A percentile compares a stretch with the other conserved stretches of the same genome.
phyloP scores from a whole-genome alignment of 176 grass and related monocot species.

The Oryza longistaminata region DNA sequence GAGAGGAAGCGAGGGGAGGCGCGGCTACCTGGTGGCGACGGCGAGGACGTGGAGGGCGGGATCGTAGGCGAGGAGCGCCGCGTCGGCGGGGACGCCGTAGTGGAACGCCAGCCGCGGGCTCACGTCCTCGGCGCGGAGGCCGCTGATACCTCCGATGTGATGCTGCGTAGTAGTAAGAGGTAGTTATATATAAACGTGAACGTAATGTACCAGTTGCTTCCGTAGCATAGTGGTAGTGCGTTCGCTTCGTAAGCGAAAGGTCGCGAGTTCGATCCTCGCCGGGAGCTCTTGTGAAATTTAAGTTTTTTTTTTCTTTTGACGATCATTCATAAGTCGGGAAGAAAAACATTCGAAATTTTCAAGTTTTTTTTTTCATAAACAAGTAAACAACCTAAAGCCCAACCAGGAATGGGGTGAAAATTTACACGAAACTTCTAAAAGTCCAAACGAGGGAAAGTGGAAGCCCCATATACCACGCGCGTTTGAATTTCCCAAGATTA shows the following conservation, averaged over 20 bases:
- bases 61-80: conserved; percentile 71
- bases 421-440: background rate
- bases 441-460: background rate
- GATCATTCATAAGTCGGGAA: no score
- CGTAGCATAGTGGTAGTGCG: conserved; percentile 76
- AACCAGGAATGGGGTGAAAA: background rate
- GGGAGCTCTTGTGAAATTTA: conserved; percentile 23
- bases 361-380: no score
- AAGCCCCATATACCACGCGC: background rate
- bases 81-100: conserved; percentile 74
- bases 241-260: conserved; percentile 97
- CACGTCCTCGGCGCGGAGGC: conserved; percentile 72
- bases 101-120: conserved; percentile 81
- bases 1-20: background rate
- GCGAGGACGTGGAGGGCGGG: conserved; percentile 67
- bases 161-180: background rate
- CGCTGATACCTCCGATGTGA: conserved; percentile 10
- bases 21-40: conserved; percentile 66
- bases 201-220: background rate
- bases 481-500: background rate
- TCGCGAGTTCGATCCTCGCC: conserved; percentile 88
- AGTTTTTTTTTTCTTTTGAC: no score
- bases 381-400: background rate
- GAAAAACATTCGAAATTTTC: no score
- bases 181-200: background rate